A percentile compares a stretch with the other conserved stretches of the same genome.
Evolutionary conservation across 352 stramenopile species (phyloP).

Genomic region (Salisapilia sapeloensis): DNA sequence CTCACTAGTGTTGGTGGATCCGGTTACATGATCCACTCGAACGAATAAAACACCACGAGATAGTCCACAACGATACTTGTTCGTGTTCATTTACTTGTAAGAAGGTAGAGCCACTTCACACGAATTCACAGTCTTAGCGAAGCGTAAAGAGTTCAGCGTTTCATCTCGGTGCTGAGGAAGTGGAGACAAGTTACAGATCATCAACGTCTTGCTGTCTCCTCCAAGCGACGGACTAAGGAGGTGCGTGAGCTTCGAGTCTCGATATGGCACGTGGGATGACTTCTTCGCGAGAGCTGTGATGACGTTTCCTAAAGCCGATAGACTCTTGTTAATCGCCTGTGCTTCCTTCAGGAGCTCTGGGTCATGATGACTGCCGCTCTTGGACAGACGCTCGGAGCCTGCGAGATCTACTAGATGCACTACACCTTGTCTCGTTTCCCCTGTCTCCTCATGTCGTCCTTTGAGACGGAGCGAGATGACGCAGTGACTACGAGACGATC

Average conservation of each 20-base stretch:
- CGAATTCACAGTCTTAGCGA: slow-evolving; percentile 79
- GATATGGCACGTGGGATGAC: slow-evolving; percentile 69
- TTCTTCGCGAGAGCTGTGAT: slow-evolving; percentile 72
- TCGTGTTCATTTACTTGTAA: too few relatives aligned
- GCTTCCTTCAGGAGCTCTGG: slow-evolving; percentile 72
- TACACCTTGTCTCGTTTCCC: slow-evolving; percentile 32
- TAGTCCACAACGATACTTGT: too few relatives aligned
- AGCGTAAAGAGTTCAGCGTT: slow-evolving; percentile 74
- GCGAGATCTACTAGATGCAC: slow-evolving; percentile 71
- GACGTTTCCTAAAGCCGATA: slow-evolving; percentile 70
- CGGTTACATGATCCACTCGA: too few relatives aligned
- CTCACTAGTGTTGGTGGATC: too few relatives aligned
- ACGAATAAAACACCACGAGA: too few relatives aligned
- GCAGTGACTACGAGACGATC: slow-evolving; percentile 70
- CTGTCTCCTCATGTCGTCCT: slow-evolving; percentile 39
- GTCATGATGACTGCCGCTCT: slow-evolving; percentile 56
- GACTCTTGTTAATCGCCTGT: slow-evolving; percentile 77
- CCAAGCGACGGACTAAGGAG: slow-evolving; percentile 72
- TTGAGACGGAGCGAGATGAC: slow-evolving; percentile 70
- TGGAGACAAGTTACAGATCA: slow-evolving; percentile 84
- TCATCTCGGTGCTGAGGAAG: slow-evolving; percentile 57
- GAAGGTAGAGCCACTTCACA: slow-evolving; percentile 68
- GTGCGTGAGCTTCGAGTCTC: slow-evolving; percentile 81
- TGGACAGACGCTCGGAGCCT: slow-evolving; percentile 70
- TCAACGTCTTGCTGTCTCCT: slow-evolving; percentile 79